Conservation (phyloP, 768 basidiomycete genomes). For the Lanmaoa pseudosensibilis region DNA sequence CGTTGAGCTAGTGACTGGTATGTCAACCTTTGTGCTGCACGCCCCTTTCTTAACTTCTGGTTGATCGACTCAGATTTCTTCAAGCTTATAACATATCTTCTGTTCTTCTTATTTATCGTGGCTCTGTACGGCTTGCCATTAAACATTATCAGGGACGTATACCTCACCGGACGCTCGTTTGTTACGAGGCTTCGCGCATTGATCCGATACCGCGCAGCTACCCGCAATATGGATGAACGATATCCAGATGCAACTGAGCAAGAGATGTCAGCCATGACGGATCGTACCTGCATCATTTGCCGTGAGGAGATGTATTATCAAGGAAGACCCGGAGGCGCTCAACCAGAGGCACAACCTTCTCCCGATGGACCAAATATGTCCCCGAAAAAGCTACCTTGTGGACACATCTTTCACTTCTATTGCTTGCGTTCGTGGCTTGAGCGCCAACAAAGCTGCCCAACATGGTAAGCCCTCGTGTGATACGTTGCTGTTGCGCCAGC, state of each 20-base stretch:
- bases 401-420: constrained; percentile 97
- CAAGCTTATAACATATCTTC: constrained; percentile 87
- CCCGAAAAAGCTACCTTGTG: constrained; percentile 95
- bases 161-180: constrained; percentile 93
- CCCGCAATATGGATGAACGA: constrained; percentile 92
- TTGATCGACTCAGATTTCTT: constrained; percentile 70
- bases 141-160: constrained; percentile 96
- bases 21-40: constrained; percentile 23
- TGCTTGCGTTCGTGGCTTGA: constrained; percentile 98
- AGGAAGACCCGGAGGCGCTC: constrained; percentile 26
- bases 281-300: constrained; percentile 96
- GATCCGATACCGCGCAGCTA: constrained; percentile 90
- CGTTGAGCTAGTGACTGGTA: constrained; percentile 88
- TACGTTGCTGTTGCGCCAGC: not conserved
- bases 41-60: constrained; percentile 6
- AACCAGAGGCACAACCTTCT: constrained; percentile 22
- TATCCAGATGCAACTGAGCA: constrained; percentile 91
- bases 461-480: constrained; percentile 64
- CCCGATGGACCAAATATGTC: constrained; percentile 86
- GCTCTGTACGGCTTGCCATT: constrained; percentile 93
- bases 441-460: constrained; percentile 97
- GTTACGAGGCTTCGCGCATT: constrained; percentile 83
- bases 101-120: constrained; percentile 93
- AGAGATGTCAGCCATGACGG: constrained; percentile 78
- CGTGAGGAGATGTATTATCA: constrained; percentile 86